These are phyloP conservation scores for Melastoma malabathricum DNA, from an alignment of 345 rosid species.

Conservation along the genomic window DNA sequence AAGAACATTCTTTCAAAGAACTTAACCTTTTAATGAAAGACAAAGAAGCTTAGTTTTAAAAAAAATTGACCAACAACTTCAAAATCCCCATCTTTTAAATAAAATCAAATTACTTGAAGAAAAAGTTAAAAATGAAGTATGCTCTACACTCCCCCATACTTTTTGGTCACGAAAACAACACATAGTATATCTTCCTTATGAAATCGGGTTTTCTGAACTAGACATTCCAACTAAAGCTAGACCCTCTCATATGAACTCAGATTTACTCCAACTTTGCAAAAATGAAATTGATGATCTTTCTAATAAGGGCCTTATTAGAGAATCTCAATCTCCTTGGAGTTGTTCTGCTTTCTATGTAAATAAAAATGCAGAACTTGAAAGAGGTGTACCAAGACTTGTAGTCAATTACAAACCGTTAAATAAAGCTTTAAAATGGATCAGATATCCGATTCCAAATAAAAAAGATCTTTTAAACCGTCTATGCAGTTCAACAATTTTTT, in stretches of 20 bases:
- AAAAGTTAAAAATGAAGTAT: background rate
- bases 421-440: too few relatives aligned
- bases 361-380: too few relatives aligned
- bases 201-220: background rate
- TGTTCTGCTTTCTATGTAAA: background rate
- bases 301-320: background rate
- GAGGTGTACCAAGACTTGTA: too few relatives aligned
- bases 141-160: background rate
- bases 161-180: background rate
- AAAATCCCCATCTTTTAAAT: background rate
- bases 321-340: background rate
- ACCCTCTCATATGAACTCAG: background rate
- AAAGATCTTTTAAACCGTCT: too few relatives aligned
- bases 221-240: background rate
- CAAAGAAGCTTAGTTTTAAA: too few relatives aligned
- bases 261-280: background rate
- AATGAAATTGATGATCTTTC: background rate
- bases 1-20: too few relatives aligned
- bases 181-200: background rate
- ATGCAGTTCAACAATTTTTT: too few relatives aligned
- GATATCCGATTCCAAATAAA: too few relatives aligned
- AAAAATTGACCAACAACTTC: background rate
- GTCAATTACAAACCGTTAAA: too few relatives aligned
- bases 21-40: too few relatives aligned
- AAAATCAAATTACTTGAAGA: background rate